Evolutionary conservation across 2,329 filamentous ascomycete genomes (phyloP).

Genomic region (Cyphellophora attinorum): DNA sequence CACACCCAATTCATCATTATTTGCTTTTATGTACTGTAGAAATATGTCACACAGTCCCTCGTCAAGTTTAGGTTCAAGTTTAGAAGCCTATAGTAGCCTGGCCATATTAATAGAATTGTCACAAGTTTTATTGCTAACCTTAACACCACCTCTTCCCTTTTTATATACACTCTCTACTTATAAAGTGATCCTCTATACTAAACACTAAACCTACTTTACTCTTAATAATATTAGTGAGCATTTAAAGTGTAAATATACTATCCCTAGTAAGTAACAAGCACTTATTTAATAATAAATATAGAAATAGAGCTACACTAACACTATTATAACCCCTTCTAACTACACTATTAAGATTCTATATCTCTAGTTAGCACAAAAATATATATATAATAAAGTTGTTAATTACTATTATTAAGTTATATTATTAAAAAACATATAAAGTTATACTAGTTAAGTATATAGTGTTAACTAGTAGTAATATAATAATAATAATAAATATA

Average conservation of each 20-base stretch:
- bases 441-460: background rate
- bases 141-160: background rate
- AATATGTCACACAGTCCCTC: background rate
- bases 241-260: background rate
- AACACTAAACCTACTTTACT: background rate
- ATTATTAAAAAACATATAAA: background rate
- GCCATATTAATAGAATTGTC: no score
- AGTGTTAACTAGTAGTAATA: no score
- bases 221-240: constrained; percentile 1
- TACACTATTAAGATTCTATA: background rate
- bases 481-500: no score
- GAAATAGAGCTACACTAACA: background rate
- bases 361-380: background rate
- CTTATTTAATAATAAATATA: background rate
- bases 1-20: no score
- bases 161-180: background rate
- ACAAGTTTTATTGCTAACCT: background rate
- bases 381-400: background rate
- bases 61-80: background rate
- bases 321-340: background rate
- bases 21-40: background rate
- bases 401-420: background rate
- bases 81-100: background rate
- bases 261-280: no score
- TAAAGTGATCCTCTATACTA: constrained; percentile 1